Percentiles rank a stretch among this genome's conserved stretches.
Evolutionary conservation across 2,329 filamentous ascomycete species (phyloP).

Genomic region (Colletotrichum viniferum): DNA sequence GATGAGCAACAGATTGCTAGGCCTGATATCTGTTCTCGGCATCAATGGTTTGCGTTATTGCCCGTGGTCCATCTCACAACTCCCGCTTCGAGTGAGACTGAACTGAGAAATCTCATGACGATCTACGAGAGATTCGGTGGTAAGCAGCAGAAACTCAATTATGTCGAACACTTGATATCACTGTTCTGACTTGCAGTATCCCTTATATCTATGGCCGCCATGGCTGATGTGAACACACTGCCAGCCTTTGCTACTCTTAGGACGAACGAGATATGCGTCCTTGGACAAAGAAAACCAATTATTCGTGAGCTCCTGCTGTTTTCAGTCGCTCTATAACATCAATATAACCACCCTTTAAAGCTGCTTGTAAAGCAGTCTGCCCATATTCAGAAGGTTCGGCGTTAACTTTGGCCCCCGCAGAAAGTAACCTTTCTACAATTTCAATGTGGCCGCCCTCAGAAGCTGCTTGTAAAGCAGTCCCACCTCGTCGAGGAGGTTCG

Average conservation of each 20-base stretch:
- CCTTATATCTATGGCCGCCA: accelerated
- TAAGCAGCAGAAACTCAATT: background rate
- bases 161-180: background rate
- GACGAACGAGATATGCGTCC: background rate
- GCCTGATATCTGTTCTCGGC: accelerated
- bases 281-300: accelerated
- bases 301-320: accelerated
- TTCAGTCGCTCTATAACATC: background rate
- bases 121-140: background rate
- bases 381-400: too few relatives aligned
- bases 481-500: too few relatives aligned
- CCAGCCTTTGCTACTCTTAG: background rate
- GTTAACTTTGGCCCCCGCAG: too few relatives aligned
- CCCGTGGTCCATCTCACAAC: background rate
- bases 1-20: background rate
- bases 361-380: too few relatives aligned
- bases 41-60: background rate
- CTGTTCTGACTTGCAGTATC: background rate
- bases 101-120: background rate
- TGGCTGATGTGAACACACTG: background rate
- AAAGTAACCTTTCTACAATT: background rate
- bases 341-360: too few relatives aligned
- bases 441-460: accelerated
- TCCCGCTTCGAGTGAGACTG: background rate
- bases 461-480: too few relatives aligned